Evolutionary conservation across 192 early-diverging fungal genomes (phyloP).

Genomic region (Chytriomyces sp.): DNA sequence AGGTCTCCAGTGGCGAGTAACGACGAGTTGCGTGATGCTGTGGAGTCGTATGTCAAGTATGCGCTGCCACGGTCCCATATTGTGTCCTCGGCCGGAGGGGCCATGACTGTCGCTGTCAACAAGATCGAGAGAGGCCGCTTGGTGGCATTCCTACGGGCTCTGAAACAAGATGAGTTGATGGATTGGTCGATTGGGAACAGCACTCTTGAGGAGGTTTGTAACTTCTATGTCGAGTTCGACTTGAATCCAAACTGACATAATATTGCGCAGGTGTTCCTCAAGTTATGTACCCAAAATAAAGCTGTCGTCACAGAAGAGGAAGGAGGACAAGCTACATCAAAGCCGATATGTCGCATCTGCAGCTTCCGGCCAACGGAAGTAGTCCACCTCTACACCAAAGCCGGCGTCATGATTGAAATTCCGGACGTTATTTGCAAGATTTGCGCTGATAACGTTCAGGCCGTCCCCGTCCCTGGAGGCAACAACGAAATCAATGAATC

Average conservation of each 20-base stretch:
- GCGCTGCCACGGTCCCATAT: constrained; percentile 33
- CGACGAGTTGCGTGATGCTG: neutral
- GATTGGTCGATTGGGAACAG: constrained; percentile 42
- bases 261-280: constrained; percentile 30
- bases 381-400: constrained; percentile 33
- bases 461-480: neutral
- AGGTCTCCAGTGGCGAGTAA: neutral
- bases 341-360: constrained; percentile 28
- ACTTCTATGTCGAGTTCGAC: constrained; percentile 4
- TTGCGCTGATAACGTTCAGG: constrained; percentile 19
- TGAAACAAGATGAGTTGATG: constrained; percentile 29
- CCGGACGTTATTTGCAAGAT: constrained; percentile 31
- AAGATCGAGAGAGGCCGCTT: constrained; percentile 26
- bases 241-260: neutral
- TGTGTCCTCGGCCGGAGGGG: constrained; percentile 35
- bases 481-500: neutral
- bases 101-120: constrained; percentile 30
- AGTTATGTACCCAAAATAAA: constrained; percentile 34
- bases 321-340: neutral
- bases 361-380: constrained; percentile 12
- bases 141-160: constrained; percentile 27
- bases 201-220: constrained; percentile 41
- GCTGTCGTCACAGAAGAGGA: constrained; percentile 23
- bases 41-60: constrained; percentile 30
- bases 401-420: constrained; percentile 28